phyloP scores from a whole-genome alignment of 148 eudicot genomes.

The Spergularia bocconei region DNA sequence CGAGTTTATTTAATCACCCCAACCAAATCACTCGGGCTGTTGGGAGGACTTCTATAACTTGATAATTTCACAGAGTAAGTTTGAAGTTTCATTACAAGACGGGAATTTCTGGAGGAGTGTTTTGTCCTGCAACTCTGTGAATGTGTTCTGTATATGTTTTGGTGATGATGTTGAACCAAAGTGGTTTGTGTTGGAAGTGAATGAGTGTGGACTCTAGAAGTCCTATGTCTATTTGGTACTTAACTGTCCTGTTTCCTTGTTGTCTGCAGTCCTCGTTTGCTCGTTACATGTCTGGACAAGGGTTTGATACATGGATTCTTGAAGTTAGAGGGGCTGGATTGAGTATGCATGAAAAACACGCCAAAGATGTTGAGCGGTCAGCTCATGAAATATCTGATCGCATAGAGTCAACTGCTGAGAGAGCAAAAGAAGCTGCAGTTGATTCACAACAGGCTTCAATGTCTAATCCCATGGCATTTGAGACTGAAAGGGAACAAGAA shows the following conservation, averaged over 20 bases:
- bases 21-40: too few relatives aligned
- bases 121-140: too few relatives aligned
- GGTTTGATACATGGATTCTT: constrained; percentile 97
- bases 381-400: constrained; percentile 58
- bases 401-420: constrained; percentile 68
- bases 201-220: not conserved
- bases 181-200: not conserved
- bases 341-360: constrained; percentile 56
- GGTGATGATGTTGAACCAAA: not conserved
- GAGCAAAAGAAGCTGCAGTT: constrained; percentile 41
- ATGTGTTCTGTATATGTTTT: not conserved
- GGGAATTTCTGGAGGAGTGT: too few relatives aligned
- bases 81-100: too few relatives aligned
- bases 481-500: constrained; percentile 48
- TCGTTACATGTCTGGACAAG: constrained; percentile 94
- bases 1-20: too few relatives aligned
- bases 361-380: constrained; percentile 55
- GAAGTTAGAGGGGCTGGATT: constrained; percentile 98
- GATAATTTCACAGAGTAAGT: too few relatives aligned
- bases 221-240: not conserved
- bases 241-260: not conserved
- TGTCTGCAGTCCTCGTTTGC: constrained; percentile 89
- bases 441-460: constrained; percentile 18
- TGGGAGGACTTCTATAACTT: too few relatives aligned
- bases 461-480: not conserved